Evolutionary conservation across 306 rosid species (phyloP), one percentile per base, ranked within the genome.

Genomic region (Clitoria ternatea): DNA sequence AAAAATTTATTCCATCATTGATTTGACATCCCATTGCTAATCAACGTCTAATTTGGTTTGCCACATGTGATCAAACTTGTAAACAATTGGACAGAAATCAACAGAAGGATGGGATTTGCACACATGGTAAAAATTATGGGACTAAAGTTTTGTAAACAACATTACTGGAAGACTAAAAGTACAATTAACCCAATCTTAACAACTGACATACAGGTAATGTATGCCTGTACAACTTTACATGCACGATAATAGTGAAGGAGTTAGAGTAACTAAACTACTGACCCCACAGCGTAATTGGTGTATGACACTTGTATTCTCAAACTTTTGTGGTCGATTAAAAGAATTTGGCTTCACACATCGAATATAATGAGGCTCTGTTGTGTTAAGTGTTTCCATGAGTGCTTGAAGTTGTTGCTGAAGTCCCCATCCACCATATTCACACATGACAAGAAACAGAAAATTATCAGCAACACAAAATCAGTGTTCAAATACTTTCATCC

Each of bases 261-360:
- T 52, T 22, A 32, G n/a, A 75, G 49, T 19, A 17, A 73, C 49
- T 24, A 36, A 68, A 55, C 37, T 64, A 86, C 97, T 82, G 18
- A 91, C 97, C 92, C 97, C 97, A 48, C 96, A 91, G 23, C 97
- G 92, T 29, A 91, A 76, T 54, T 91, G 97, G 72, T 91, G 97
- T 65, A 88, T 74, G 79, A 91, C 87, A 63, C 97, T 91, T 62
- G 61, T 66, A 64, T 82, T 91, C 88, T 91, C 97, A 83, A 91
- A 91, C 54, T 75, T 83, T 54, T 91, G 97, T 0, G 97, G 92
- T 47, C 36, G 89, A 79, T 91, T 91, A 69, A 86, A 76, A 64
- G 92, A 88, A 74, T 86, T 91, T 20, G 97, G 97, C 83, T 91
- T 91, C 79, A 91, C 92, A 66, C 97, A 91, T 10, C 97, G 90